These are phyloP conservation scores for Talaromyces funiculosus DNA, from an alignment of 2,329 filamentous ascomycete species.

Conservation along the genomic window DNA sequence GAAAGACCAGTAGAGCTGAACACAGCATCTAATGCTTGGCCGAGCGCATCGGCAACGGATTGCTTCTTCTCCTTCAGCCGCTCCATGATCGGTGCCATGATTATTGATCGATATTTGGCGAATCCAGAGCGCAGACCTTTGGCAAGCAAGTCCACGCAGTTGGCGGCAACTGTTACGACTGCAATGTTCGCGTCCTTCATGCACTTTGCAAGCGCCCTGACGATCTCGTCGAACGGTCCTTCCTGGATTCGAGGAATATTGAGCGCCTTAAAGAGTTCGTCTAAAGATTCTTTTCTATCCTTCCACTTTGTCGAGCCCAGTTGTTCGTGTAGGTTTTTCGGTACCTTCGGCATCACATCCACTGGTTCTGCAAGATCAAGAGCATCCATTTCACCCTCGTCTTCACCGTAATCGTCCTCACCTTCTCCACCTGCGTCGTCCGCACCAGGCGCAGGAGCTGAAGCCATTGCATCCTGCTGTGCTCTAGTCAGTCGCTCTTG, in stretches of 20 bases:
- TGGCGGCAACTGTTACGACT: slow-evolving; percentile 87
- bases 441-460: slow-evolving; percentile 57
- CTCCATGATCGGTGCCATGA: slow-evolving; percentile 89
- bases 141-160: slow-evolving; percentile 83
- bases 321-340: slow-evolving; percentile 74
- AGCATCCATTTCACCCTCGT: slow-evolving; percentile 66
- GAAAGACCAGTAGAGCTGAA: slow-evolving; percentile 63
- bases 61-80: slow-evolving; percentile 96
- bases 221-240: slow-evolving; percentile 77
- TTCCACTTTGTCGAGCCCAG: slow-evolving; percentile 95
- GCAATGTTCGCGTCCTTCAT: slow-evolving; percentile 99
- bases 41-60: slow-evolving; percentile 78
- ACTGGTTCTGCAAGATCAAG: slow-evolving; percentile 82
- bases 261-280: slow-evolving; percentile 67
- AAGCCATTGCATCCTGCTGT: slow-evolving; percentile 76
- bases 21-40: slow-evolving; percentile 71
- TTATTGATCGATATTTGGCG: slow-evolving; percentile 68
- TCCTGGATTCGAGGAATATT: slow-evolving; percentile 92
- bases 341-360: slow-evolving; percentile 75
- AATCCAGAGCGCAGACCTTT: slow-evolving; percentile 77
- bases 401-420: slow-evolving; percentile 55
- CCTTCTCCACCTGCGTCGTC: slow-evolving; percentile 53
- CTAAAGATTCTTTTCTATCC: slow-evolving; percentile 89
- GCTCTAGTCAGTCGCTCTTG: slow-evolving; percentile 83
- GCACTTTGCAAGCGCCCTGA: slow-evolving; percentile 78